Evolutionary conservation across 2,329 filamentous ascomycete genomes (phyloP), one percentile per base, ranked within the genome.

Genomic region (Arthrobotrys sphaeroides): DNA sequence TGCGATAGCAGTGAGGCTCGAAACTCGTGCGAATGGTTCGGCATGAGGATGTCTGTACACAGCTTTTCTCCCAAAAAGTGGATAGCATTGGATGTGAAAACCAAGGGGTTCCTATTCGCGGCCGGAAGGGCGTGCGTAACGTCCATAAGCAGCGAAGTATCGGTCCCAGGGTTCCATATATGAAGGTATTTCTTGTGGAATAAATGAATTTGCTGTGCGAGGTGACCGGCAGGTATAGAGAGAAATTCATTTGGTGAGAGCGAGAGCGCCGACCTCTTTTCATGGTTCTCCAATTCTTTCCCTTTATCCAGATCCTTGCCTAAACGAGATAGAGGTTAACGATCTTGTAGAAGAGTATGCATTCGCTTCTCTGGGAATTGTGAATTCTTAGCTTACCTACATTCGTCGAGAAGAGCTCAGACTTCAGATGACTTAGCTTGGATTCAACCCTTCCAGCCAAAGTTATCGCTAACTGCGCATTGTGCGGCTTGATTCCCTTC

Each of bases 131-230:
- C 64, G 64, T 79, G 77, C 22, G 79, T 79, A 20, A 79, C 80
- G 24, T 77, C 74, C 57, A 80, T 78, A 51, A 80, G 66, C 22
- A 80, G 73, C 28, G 79, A 80, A 42, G 80, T 72, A 67, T 80
- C 79, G 22, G 75, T 77, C 28, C 77, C 78, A 20, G 79, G 79
- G 16, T 75, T 80, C 79, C 79, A 80, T 47, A 77, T 74, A 53
- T 61, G 57, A 13, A 80, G 40, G 59, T 79, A 80, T 60, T 77
- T 79, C 45, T 78, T 73, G 53, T 80, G 79, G 51, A 80, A 80
- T n/a, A 80, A 42, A 42, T 80, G 79, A 28, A 80, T 77, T 49
- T 80, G 79, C n/a, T 78, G 67, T 20, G 79, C 79, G 45, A 80
- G 76, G 9, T 78, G 77, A 20, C 78, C 78, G 20, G 72, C 78